Evolutionary conservation across 805 yeast species (phyloP).

Genomic region (Wickerhamiella cacticola): DNA sequence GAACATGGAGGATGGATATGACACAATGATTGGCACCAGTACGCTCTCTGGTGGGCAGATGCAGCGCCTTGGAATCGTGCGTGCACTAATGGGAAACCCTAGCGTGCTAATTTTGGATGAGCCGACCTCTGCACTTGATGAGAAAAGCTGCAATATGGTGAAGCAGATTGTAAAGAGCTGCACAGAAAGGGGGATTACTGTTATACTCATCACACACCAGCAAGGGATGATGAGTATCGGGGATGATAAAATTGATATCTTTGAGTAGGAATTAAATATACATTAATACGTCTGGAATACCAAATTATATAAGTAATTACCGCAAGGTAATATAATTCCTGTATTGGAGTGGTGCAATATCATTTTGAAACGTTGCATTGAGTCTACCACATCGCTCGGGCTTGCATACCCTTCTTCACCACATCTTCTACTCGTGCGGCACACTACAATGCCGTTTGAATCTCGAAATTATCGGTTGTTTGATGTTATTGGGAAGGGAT

Average conservation of each 20-base stretch:
- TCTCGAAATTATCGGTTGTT: conserved; percentile 2
- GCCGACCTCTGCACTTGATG: conserved; percentile 78
- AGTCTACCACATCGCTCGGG: background rate
- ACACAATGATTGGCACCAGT: conserved; percentile 42
- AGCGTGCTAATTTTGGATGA: conserved; percentile 64
- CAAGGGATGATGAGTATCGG: conserved; percentile 51
- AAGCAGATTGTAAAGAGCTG: conserved; percentile 36
- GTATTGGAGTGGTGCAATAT: no score
- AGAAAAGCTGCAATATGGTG: conserved; percentile 43
- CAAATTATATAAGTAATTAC: no score
- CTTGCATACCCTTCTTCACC: background rate
- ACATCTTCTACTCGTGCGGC: background rate
- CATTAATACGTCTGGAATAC: background rate
- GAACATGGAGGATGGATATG: conserved; percentile 43
- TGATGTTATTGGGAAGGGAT: conserved; percentile 20
- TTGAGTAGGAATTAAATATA: background rate
- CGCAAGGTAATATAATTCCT: no score
- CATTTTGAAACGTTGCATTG: background rate
- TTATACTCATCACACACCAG: conserved; percentile 65
- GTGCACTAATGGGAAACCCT: conserved; percentile 65
- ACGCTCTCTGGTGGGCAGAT: conserved; percentile 82
- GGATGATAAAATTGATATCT: conserved; percentile 33
- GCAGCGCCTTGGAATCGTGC: conserved; percentile 72
- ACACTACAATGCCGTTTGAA: background rate
- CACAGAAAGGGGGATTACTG: conserved; percentile 32